Base-by-base conservation (phyloP, 176 grass and related monocot genomes). In the Oryza longistaminata region DNA sequence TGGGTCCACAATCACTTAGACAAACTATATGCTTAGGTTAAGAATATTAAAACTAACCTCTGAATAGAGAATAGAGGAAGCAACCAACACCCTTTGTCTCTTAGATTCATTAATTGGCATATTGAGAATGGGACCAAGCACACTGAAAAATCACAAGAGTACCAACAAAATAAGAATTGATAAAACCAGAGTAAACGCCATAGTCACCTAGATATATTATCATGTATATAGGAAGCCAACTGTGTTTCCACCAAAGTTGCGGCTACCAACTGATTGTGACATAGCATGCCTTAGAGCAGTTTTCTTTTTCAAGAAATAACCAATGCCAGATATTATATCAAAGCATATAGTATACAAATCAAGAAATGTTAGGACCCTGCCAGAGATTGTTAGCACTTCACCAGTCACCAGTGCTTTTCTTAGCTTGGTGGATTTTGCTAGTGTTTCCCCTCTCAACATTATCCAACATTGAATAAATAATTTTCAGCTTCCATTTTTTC, bases 111-210 rank as follows among this genome's bases (percentile, higher is more conserved):
- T 79, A 73, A 96, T 94, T 74, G 96, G 96, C 91, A 92, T 98
- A 89, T 98, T 98, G 45, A 98, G 85, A 82, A 98, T 91, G 68
- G 96, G 93, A n/a, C 90, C 93, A 86, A 98, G 96, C 81, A 98
- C 96, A 89, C 96, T 98, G 91, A 75, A 84, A n/a, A 88, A n/a
- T 76, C 70, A 90, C 70, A 90, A 80, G 64, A 79, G 70, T 88
- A 77, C 70, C 78, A 81, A 65, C 71, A 44, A 84, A 87, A 79
- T 72, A 84, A 85, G 25, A 90, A 74, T 85, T 46, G 34, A 90
- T 46, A 82, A 27, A 68, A 67, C 25, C 68, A 75, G 43, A 74
- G 66, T 42, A 76, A 17, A 58, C 17, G 7, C 19, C 53, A 35
- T 35, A 70, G 61, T 9, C 73, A 90, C 58, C 67, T 53, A 78